Evolutionary conservation across 306 rosid genomes (phyloP), one percentile per base, ranked within the genome.

Genomic region (Hippophae rhamnoides): DNA sequence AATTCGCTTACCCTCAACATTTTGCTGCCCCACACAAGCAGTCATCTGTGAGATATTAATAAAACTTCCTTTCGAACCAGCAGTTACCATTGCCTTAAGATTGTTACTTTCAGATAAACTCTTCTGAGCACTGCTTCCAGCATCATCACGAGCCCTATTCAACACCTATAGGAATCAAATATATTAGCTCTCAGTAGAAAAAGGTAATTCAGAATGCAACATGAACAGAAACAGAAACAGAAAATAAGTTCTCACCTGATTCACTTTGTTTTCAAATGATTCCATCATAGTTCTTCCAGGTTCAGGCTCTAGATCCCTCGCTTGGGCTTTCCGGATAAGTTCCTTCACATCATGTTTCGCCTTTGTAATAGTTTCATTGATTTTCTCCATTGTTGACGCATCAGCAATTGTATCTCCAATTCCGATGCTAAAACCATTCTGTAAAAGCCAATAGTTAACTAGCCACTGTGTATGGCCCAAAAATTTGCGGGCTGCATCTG

Each of bases 1-100:
- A 70, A 93, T 93, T 49, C 99, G 94, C 78, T 88, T 93, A 54
- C 99, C 99, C 89, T 93, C 99, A 55, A 93, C 99, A 60, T 93
- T 93, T 70, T 93, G 99, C 71, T 93, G 99, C 48, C 97, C 99
- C 80, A 93, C 99, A 82, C 99, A 93, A 77, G 99, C 99, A 77
- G 99, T 93, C 99, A 93, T 93, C 82, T 93, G 99, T 58, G 99
- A 93, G 60, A 93, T 93, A 71, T 93, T 93, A 65, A 93, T 93
- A 63, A 93, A 93, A 88, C 99, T 93, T 62, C 99, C 99, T 70
- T 93, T 93, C 14, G 99, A 93, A 56, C 99, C 99, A 23, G 99
- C 99, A n/a, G 97, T 93, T 58, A 93, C 99, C 99, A 93, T 93
- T 2, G 99, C 99, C 72, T 93, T 93, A 50, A 93, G 86, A 79